Conservation (phyloP, 495 filamentous ascomycete species). For the Platismatia glauca region DNA sequence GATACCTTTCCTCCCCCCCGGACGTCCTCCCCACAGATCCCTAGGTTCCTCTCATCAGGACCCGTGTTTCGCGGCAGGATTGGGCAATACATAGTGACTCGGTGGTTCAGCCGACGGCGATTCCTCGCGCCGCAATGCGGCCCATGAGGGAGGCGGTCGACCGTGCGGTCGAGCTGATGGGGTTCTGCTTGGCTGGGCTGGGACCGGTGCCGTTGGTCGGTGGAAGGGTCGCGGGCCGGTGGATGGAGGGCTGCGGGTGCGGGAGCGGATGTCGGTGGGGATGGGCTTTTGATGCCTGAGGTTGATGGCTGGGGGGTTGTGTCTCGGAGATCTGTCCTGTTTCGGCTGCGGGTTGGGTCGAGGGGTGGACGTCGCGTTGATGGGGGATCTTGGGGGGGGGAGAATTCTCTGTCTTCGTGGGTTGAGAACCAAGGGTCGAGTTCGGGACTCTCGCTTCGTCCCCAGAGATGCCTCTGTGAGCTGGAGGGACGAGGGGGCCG, state of each 20-base stretch:
- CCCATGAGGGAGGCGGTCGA: neutral
- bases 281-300: neutral
- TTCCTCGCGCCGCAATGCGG: neutral
- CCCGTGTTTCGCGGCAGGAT: neutral
- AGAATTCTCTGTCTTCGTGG: neutral
- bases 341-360: neutral
- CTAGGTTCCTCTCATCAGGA: neutral
- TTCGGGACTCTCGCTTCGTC: neutral
- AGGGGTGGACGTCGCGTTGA: neutral
- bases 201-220: neutral
- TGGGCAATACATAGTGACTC: too few relatives aligned
- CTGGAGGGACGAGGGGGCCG: neutral
- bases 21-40: too few relatives aligned
- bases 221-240: neutral
- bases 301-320: neutral
- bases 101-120: too few relatives aligned
- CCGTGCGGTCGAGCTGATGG: neutral
- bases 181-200: neutral
- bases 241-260: slow-evolving; percentile 1
- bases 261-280: neutral
- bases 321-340: neutral
- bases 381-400: neutral
- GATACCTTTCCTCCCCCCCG: too few relatives aligned
- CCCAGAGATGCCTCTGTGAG: neutral
- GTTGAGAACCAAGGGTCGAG: too few relatives aligned